These are phyloP conservation scores for Diaporthe helianthi DNA, from an alignment of 2,329 filamentous ascomycete genomes.

Conservation along the genomic window DNA sequence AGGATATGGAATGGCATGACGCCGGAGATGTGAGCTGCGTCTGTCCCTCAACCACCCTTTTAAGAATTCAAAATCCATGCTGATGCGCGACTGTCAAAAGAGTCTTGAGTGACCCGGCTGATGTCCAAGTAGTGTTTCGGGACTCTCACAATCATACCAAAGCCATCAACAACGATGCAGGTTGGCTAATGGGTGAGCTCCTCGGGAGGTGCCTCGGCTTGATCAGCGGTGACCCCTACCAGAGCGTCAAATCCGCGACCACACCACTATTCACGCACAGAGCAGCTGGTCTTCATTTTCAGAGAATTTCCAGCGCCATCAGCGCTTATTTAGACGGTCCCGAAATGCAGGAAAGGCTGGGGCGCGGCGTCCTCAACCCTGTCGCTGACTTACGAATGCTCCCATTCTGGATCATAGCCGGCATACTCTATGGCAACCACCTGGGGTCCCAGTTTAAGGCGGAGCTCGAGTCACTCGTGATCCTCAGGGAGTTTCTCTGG, in stretches of 20 bases:
- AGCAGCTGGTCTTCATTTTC: too few relatives aligned
- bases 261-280: neutral
- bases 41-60: too few relatives aligned
- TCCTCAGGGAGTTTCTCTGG: constrained; percentile 43
- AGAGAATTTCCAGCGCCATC: too few relatives aligned
- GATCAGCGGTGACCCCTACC: too few relatives aligned
- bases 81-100: constrained; percentile 35
- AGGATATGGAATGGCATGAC: constrained; percentile 47
- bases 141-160: constrained; percentile 54
- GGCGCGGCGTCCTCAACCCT: too few relatives aligned
- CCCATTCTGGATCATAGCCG: neutral
- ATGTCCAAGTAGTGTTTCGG: constrained; percentile 48
- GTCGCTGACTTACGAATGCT: neutral
- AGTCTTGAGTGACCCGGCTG: constrained; percentile 45
- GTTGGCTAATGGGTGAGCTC: constrained; percentile 47
- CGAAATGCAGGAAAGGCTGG: too few relatives aligned
- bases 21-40: constrained; percentile 47
- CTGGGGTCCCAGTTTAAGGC: constrained; percentile 40
- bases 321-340: too few relatives aligned
- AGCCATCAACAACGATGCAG: constrained; percentile 49
- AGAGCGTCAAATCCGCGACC: neutral
- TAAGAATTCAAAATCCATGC: too few relatives aligned
- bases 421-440: neutral
- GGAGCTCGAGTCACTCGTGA: constrained; percentile 39
- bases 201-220: constrained; percentile 53